Evolutionary conservation across 176 grass and related monocot species (phyloP), one percentile per base, ranked within the genome.

Genomic region (Panicum miliaceum): DNA sequence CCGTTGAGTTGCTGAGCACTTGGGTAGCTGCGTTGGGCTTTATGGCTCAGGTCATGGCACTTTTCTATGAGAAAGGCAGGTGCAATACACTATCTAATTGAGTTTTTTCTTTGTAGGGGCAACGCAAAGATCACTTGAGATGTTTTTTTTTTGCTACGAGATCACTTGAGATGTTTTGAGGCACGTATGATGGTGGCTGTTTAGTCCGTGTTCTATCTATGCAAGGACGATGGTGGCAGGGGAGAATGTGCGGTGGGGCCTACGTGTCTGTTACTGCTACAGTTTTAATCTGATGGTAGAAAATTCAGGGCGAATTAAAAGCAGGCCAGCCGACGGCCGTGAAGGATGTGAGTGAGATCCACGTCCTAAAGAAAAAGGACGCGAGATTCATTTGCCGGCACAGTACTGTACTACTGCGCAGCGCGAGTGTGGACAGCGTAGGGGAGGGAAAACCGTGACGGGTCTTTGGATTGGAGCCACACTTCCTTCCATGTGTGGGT

Each of bases 401-500:
- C 8, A 50, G 22, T 19, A 12, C 36, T 2, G 26, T 37, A 54
- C 11, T 32, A 32, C 29, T 32, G 40, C 4, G 8, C 11, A 22
- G 20, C 4, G 56, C 12, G 50, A 20, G 25, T 19, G 38, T 37
- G 61, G 85, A 65, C 50, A 62, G 10, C 22, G 23, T 13, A 37
- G 47, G 46, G 25, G 9, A 19, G n/a, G 58, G 34, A 58, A 73
- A 79, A 50, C 59, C 40, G 43, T 35, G 84, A 65, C 34, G 9
- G 72, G 42, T 26, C 11, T 36, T 65, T 63, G 73, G 88, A 82
- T 62, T 71, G 29, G 29, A 32, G 29, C 29, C 29, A 32, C 46
- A 78, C 34, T 72, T 52, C 10, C 34, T 72, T 52, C 10, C 78
- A 58, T 72, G 71, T 78, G 71, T 86, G 72, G 53, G 71, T 86